These are phyloP conservation scores for Histomonas meleagridis DNA, from an alignment of 208 protist genomes.

Conservation along the genomic window DNA sequence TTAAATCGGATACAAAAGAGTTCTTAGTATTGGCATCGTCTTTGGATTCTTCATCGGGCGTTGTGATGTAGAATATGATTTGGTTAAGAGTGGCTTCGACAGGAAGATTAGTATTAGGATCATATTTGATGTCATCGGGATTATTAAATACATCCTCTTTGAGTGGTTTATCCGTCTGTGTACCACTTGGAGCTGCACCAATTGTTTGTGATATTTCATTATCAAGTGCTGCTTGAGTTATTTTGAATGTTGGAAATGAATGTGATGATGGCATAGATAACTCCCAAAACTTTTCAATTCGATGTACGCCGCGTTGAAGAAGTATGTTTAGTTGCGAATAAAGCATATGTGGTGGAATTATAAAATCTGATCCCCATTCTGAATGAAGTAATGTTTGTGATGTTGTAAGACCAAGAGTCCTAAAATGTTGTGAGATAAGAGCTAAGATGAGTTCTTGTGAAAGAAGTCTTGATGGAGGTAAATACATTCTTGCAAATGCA, in stretches of 20 bases:
- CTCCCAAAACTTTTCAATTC: not conserved
- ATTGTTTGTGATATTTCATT: not conserved
- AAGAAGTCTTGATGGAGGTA: not conserved
- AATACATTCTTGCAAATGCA: not conserved
- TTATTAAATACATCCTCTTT: not conserved
- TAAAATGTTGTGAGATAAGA: not conserved
- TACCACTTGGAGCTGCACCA: not conserved
- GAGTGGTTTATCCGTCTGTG: not conserved
- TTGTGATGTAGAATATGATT: not conserved
- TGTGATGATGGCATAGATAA: not conserved
- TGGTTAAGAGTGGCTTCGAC: slow-evolving; percentile 6
- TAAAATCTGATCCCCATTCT: not conserved
- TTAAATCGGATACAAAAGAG: not conserved
- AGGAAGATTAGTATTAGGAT: not conserved
- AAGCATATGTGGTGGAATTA: not conserved
- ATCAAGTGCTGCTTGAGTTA: not conserved
- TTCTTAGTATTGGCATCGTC: not conserved
- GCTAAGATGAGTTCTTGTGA: not conserved
- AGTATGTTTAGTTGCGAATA: not conserved
- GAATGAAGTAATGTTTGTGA: not conserved
- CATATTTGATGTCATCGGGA: not conserved
- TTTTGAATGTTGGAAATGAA: not conserved
- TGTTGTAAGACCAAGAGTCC: not conserved
- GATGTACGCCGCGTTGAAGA: not conserved
- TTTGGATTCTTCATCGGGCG: no score